Conservation (phyloP, 257 asterid species). For the Solanum tarapatanum region DNA sequence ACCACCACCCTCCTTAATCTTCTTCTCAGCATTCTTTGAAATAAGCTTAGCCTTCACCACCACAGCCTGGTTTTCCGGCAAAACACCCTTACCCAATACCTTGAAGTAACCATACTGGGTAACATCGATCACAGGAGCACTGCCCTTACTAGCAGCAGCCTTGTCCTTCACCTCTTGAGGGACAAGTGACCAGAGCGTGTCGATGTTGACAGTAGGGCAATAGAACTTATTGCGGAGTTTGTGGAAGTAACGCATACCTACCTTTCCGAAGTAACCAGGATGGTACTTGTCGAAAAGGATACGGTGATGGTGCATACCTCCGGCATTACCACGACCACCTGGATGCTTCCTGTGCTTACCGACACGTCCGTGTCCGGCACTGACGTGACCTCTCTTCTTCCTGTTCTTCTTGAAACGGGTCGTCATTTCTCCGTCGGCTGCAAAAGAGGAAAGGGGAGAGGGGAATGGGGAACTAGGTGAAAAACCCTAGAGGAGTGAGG, state of each 20-base stretch:
- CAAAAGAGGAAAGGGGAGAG: background rate
- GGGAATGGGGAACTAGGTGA: background rate
- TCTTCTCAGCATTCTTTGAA: constrained; percentile 52
- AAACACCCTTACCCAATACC: constrained; percentile 52
- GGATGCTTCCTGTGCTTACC: constrained; percentile 78
- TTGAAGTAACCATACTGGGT: constrained; percentile 59
- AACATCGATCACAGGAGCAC: constrained; percentile 42
- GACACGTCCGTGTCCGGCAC: constrained; percentile 74
- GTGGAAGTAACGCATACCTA: constrained; percentile 67
- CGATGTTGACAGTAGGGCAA: constrained; percentile 62
- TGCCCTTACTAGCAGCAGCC: constrained; percentile 21
- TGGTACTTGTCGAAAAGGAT: constrained; percentile 76
- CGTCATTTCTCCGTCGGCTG: constrained; percentile 28
- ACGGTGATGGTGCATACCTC: constrained; percentile 80
- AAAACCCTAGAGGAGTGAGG: background rate
- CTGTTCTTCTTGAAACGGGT: constrained; percentile 65
- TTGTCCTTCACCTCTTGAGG: constrained; percentile 54
- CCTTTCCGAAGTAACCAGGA: constrained; percentile 65
- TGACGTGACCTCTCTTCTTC: constrained; percentile 79
- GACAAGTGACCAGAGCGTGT: constrained; percentile 47
- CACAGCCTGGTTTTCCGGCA: constrained; percentile 30
- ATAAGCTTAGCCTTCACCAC: constrained; percentile 52
- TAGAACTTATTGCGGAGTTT: constrained; percentile 45
- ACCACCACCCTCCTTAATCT: constrained; percentile 60
- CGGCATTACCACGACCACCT: constrained; percentile 75